Percentiles rank a stretch among this genome's conserved stretches.
These are phyloP conservation scores for Salvia hispanica DNA, from an alignment of 257 asterid genomes.

Conservation along the genomic window DNA sequence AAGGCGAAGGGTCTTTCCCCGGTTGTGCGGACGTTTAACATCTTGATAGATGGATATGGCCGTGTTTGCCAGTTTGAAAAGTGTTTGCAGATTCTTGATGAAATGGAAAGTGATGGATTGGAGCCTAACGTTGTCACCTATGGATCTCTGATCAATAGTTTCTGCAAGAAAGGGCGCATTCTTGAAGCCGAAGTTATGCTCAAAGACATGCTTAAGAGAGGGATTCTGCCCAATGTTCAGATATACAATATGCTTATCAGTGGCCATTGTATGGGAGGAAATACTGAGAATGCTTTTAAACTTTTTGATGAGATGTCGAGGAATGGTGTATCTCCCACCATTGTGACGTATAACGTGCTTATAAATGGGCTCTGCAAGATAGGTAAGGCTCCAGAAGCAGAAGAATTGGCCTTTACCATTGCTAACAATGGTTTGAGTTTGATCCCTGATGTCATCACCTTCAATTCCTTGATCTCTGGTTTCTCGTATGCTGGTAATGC, in stretches of 20 bases:
- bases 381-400: slow-evolving; percentile 63
- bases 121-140: slow-evolving; percentile 63
- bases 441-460: slow-evolving; percentile 70
- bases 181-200: slow-evolving; percentile 63
- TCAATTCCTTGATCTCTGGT: slow-evolving; percentile 66
- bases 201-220: slow-evolving; percentile 61
- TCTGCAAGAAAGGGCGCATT: slow-evolving; percentile 69
- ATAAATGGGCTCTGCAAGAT: slow-evolving; percentile 63
- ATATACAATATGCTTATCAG: slow-evolving; percentile 69
- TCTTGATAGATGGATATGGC: slow-evolving; percentile 67
- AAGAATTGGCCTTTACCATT: slow-evolving; percentile 52
- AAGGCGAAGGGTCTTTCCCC: slow-evolving; percentile 54
- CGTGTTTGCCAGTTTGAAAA: slow-evolving; percentile 48
- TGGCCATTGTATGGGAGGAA: slow-evolving; percentile 59
- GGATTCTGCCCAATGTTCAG: slow-evolving; percentile 63
- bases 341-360: slow-evolving; percentile 70
- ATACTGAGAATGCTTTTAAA: slow-evolving; percentile 44
- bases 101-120: slow-evolving; percentile 60
- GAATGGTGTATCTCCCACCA: slow-evolving; percentile 48
- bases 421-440: slow-evolving; percentile 50
- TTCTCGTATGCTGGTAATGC: slow-evolving; percentile 51
- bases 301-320: slow-evolving; percentile 56
- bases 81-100: slow-evolving; percentile 72
- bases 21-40: slow-evolving; percentile 64
- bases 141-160: slow-evolving; percentile 65